phyloP scores from a whole-genome alignment of 1,284 basidiomycete genomes.

The Tilletia walkeri region DNA sequence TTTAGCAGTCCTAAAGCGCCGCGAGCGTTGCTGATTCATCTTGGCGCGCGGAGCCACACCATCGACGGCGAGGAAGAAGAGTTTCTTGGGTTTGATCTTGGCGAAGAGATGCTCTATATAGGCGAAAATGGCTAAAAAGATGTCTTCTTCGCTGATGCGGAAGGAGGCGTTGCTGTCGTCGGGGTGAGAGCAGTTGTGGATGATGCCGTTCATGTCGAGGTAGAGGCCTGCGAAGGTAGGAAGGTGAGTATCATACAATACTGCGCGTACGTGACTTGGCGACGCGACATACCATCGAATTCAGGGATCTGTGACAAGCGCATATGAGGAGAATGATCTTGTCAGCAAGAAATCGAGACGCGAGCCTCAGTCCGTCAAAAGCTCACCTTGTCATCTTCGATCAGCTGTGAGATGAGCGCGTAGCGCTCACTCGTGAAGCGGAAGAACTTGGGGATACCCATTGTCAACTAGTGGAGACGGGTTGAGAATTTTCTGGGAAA shows the following conservation, averaged over 20 bases:
- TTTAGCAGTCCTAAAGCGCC: constrained; percentile 90
- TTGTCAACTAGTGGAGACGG: background rate
- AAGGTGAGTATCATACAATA: background rate
- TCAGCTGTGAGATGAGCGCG: constrained; percentile 94
- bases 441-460: constrained; percentile 61
- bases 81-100: constrained; percentile 94
- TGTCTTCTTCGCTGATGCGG: constrained; percentile 85
- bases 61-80: constrained; percentile 89
- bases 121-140: constrained; percentile 92
- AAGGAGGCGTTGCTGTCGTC: constrained; percentile 94
- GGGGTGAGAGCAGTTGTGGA: constrained; percentile 88
- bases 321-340: too few species aligned
- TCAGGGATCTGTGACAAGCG: constrained; percentile 69
- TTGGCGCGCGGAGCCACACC: constrained; percentile 97
- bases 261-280: background rate
- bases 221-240: constrained; percentile 63
- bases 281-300: constrained; percentile 61
- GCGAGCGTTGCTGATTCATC: constrained; percentile 88
- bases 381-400: constrained; percentile 77
- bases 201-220: constrained; percentile 97
- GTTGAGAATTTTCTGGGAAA: too few species aligned
- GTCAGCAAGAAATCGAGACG: background rate
- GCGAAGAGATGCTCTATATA: constrained; percentile 96
- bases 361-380: background rate
- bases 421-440: constrained; percentile 78